These are phyloP conservation scores for Coemansia sp. DNA, from an alignment of 192 early-diverging fungal genomes.

Conservation along the genomic window DNA sequence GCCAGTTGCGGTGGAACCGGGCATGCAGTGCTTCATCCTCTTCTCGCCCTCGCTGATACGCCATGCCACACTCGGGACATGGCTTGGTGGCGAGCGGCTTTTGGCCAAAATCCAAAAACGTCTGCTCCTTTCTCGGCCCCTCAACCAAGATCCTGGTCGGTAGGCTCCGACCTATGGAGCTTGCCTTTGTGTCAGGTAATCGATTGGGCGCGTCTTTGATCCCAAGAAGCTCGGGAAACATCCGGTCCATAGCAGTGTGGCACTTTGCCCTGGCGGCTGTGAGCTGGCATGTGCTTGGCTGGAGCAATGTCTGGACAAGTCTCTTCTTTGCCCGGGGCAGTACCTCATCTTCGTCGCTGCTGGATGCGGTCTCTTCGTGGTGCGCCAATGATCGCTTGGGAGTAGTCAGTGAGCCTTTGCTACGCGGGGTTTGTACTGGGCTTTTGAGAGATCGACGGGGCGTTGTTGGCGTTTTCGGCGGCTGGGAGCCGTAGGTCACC, in stretches of 20 bases:
- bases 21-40: constrained; percentile 49
- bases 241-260: background rate
- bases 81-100: constrained; percentile 19
- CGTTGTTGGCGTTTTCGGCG: background rate
- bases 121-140: constrained; percentile 32
- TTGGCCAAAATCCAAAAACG: constrained; percentile 54
- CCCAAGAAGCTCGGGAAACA: background rate
- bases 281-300: background rate
- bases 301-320: constrained; percentile 29
- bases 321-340: constrained; percentile 17
- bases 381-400: background rate
- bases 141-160: background rate
- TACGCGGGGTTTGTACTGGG: background rate
- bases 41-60: constrained; percentile 44
- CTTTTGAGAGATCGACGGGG: background rate
- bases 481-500: constrained; percentile 20
- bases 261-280: background rate
- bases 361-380: background rate
- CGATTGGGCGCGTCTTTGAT: background rate
- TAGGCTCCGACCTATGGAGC: background rate
- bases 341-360: background rate
- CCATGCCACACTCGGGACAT: constrained; percentile 47
- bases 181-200: background rate
- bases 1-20: constrained; percentile 37
- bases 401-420: background rate